Evolutionary conservation across 768 basidiomycete genomes (phyloP), one percentile per base, ranked within the genome.

Genomic region (Mycena chlorophos): DNA sequence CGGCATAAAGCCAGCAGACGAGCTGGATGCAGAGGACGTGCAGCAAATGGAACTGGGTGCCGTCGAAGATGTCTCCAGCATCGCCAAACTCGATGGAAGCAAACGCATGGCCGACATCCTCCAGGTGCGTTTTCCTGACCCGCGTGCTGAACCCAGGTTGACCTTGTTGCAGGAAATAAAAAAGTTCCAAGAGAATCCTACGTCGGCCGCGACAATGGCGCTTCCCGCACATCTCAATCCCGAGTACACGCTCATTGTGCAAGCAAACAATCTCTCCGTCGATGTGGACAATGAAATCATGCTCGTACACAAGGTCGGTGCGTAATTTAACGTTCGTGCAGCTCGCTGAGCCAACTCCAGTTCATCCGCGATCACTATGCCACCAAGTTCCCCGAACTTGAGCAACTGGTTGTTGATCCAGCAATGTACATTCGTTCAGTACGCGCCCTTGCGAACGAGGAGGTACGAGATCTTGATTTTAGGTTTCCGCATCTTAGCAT

Each of bases 321-420:
- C 20, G 17, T 1, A 13, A 42, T 37, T 12, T 48, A 55, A 25
- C 42, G 40, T 27, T 54, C 50, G 43, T 65, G 52, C 65, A 68
- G 54, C 52, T 54, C 25, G 54, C 45, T 29, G 12, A 43, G n/a
- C 17, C 58, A 48, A 53, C 28, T 60, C 8, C 63, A 95, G 91
- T 98, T 98, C 79, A 95, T 98, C 66, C 87, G 97, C 59, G 97
- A 99, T 69, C 96, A 98, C 72, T 99, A 98, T 69, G 84, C 89
- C 0, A 81, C 89, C 26, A 91, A 93, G 60, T 99, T 99, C 71
- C 96, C 97, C 25, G 97, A 98, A 65, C 83, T 99, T 26, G 97
- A 98, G 70, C 92, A 97, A 65, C 83, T 99, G 28, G 90, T 99
- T 19, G 83, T 87, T 3, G 94, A 98, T 63, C 91, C 97, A 6